Conservation (phyloP, 2,329 filamentous ascomycete species). For the Cladophialophora bantiana region DNA sequence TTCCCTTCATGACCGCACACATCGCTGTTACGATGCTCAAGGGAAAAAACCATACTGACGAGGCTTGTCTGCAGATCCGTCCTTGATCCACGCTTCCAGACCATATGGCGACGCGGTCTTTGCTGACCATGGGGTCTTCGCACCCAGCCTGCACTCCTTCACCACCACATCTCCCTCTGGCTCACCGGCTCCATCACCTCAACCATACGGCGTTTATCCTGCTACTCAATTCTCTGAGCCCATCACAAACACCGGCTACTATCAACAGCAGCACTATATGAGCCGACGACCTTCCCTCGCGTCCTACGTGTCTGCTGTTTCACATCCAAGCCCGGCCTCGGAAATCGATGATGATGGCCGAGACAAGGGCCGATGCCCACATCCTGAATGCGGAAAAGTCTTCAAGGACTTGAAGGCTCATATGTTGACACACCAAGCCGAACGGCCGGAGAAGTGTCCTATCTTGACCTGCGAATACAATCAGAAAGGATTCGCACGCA, state of each 20-base stretch:
- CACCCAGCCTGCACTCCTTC: slow-evolving; percentile 43
- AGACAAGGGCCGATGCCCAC: slow-evolving; percentile 76
- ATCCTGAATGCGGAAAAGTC: slow-evolving; percentile 80
- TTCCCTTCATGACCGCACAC: not conserved
- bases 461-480: slow-evolving; percentile 93
- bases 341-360: slow-evolving; percentile 67
- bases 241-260: slow-evolving; percentile 38
- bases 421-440: slow-evolving; percentile 90
- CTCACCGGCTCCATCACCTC: slow-evolving; percentile 45
- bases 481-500: slow-evolving; percentile 88
- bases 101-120: slow-evolving; percentile 28
- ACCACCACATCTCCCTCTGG: slow-evolving; percentile 44
- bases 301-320: slow-evolving; percentile 72
- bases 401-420: slow-evolving; percentile 95
- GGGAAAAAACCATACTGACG: slow-evolving; percentile 24
- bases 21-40: not conserved
- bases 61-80: slow-evolving; percentile 31
- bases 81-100: slow-evolving; percentile 34
- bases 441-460: slow-evolving; percentile 92
- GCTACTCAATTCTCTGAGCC: slow-evolving; percentile 41
- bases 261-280: slow-evolving; percentile 40
- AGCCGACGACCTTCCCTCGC: slow-evolving; percentile 62
- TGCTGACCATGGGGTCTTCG: slow-evolving; percentile 39
- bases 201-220: slow-evolving; percentile 42
- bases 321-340: slow-evolving; percentile 64